Conservation (phyloP, 768 basidiomycete species). For the Leccinum incarnatum region DNA sequence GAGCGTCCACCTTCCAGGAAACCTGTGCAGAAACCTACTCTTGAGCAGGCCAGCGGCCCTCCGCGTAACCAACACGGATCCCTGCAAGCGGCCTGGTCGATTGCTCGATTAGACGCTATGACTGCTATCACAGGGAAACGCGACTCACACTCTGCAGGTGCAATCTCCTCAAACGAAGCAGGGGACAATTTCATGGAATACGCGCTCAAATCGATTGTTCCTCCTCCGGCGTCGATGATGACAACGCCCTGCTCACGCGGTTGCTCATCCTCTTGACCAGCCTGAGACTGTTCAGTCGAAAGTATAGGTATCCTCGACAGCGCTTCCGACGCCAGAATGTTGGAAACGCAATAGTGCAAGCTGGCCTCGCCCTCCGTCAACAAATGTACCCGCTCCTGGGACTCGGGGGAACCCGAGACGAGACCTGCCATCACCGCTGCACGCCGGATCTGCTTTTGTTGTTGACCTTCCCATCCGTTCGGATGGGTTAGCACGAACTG, state of each 20-base stretch:
- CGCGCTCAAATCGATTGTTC: slow-evolving; percentile 43
- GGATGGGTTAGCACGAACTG: slow-evolving; percentile 60
- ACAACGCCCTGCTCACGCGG: slow-evolving; percentile 36
- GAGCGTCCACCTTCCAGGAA: neutral
- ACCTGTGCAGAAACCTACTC: slow-evolving; percentile 11
- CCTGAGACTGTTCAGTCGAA: slow-evolving; percentile 12
- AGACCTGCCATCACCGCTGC: slow-evolving; percentile 54
- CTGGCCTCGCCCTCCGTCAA: slow-evolving; percentile 68
- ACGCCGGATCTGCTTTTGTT: slow-evolving; percentile 54
- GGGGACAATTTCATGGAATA: slow-evolving; percentile 40
- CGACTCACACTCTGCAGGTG: slow-evolving; percentile 34
- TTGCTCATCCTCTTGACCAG: slow-evolving; percentile 18
- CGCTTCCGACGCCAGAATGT: slow-evolving; percentile 39
- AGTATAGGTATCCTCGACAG: slow-evolving; percentile 18
- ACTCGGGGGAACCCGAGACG: slow-evolving; percentile 38
- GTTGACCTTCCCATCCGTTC: slow-evolving; percentile 62
- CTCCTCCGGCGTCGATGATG: slow-evolving; percentile 52
- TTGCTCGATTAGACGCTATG: neutral
- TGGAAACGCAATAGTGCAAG: slow-evolving; percentile 53
- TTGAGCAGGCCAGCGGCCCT: slow-evolving; percentile 33
- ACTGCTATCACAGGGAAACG: neutral
- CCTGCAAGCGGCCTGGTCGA: slow-evolving; percentile 38
- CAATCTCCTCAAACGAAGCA: slow-evolving; percentile 39
- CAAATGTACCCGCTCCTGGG: slow-evolving; percentile 46
- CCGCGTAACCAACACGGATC: slow-evolving; percentile 39